phyloP scores from a whole-genome alignment of 2,329 filamentous ascomycete species.

The Diaporthe sp. region DNA sequence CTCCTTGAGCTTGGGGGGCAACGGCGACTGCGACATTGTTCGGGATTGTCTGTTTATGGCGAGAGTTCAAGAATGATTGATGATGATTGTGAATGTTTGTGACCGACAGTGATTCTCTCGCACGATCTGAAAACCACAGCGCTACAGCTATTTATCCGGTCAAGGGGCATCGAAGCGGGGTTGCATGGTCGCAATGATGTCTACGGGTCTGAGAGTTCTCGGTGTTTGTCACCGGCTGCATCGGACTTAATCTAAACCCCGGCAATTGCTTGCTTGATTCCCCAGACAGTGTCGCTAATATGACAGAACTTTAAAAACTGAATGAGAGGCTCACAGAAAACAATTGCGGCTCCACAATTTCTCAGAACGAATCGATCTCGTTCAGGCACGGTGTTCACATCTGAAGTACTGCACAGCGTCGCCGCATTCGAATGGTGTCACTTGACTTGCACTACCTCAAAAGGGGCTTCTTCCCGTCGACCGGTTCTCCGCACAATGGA shows the following conservation, averaged over 20 bases:
- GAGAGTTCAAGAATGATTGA: no score
- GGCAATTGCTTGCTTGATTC: neutral
- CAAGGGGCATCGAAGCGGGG: slow-evolving; percentile 16
- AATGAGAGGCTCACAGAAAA: neutral
- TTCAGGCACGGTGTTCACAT: neutral
- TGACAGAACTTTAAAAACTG: neutral
- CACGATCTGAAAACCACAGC: neutral
- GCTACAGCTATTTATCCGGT: slow-evolving; percentile 11
- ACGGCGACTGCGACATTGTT: slow-evolving; percentile 7
- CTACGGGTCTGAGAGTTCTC: neutral
- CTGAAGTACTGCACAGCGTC: neutral
- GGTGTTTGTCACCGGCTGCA: slow-evolving; percentile 4
- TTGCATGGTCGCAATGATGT: neutral
- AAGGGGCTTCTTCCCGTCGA: no score
- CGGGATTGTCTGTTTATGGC: no score
- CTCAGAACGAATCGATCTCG: neutral
- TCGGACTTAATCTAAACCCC: slow-evolving; percentile 25
- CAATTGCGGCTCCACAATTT: neutral
- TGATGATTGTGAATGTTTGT: neutral
- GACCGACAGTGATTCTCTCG: neutral
- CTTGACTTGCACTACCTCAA: neutral
- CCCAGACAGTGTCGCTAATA: neutral
- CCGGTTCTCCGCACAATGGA: neutral
- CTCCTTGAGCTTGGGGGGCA: slow-evolving; percentile 36
- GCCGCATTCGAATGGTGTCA: neutral